A percentile compares a stretch with the other conserved stretches of the same genome.
Conservation (phyloP, 2,329 filamentous ascomycete species). For the Falciphora oryzae region DNA sequence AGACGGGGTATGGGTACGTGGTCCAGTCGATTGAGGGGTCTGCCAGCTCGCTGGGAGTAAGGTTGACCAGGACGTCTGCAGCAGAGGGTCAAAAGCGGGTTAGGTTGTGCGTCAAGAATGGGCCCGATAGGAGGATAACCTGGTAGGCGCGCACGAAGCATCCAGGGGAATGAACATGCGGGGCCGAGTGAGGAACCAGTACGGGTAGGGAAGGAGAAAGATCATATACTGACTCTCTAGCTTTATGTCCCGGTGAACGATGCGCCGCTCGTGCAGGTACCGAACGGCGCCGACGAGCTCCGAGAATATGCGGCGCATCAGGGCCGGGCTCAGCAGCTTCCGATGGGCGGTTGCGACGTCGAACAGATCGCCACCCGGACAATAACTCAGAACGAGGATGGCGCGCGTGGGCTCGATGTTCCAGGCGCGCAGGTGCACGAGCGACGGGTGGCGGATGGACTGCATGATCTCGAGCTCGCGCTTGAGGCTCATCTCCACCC, state of each 20-base stretch:
- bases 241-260: conserved; percentile 97
- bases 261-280: conserved; percentile 78
- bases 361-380: conserved; percentile 89
- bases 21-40: conserved; percentile 60
- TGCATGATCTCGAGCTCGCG: conserved; percentile 93
- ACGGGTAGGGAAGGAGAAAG: conserved; percentile 15
- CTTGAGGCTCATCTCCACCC: conserved; percentile 89
- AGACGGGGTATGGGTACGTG: conserved; percentile 72
- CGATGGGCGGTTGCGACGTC: conserved; percentile 76
- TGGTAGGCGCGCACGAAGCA: too few relatives aligned
- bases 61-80: conserved; percentile 84
- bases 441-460: conserved; percentile 77
- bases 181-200: not conserved
- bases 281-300: conserved; percentile 80
- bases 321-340: conserved; percentile 57
- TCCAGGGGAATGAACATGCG: too few relatives aligned
- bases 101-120: conserved; percentile 9
- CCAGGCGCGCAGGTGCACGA: conserved; percentile 89
- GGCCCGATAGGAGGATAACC: too few relatives aligned
- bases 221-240: conserved; percentile 66
- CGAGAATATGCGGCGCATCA: conserved; percentile 81
- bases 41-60: conserved; percentile 63
- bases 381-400: conserved; percentile 83
- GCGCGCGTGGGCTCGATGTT: conserved; percentile 77
- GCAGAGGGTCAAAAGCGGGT: conserved; percentile 12